Base-by-base conservation (phyloP, 176 grass and related monocot species). In the Oryza glaberrima region DNA sequence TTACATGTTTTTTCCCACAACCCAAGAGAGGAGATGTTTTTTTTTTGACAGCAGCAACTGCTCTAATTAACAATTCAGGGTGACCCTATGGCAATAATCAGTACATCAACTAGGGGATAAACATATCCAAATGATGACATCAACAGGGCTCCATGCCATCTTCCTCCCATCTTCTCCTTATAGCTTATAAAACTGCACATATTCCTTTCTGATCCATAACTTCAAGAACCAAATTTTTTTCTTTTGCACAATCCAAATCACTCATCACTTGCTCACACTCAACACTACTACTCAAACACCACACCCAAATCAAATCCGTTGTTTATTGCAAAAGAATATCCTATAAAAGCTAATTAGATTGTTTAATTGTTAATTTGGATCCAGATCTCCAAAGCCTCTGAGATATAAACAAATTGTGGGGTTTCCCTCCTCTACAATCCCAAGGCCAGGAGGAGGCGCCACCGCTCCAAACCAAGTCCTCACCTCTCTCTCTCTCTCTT, bases 391-490 rank as follows among this genome's bases (percentile, higher is more conserved):
- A 72, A 89, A 81, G 20, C 79, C 81, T 92, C 90, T 88, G 69
- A 67, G 26, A 84, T 95, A 98, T 98, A 95, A 98, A 98, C 96
- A 95, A 98, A 95, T 91, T 38, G 82, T 87, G 83, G 93, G 89
- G 87, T 92, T 89, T 76, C 87, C 89, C 69, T 58, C 71, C 91
- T 94, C 89, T 78, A 77, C 93, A 86, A 92, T 94, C 91, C 93
- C 91, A 94, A 95, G 89, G 88, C 80, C 87, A 75, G 77, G 71
- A 70, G 73, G 36, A 68, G 67, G 73, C 49, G 69, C 87, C 75
- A 84, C 73, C 52, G 7, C 72, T 23, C 58, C 58, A 63, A 34
- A 81, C 82, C 64, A 67, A 88, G 66, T 65, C 91, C 67, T 66
- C 63, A 14, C 30, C 28, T 30, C 28, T 30, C 28, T 30, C 28